phyloP scores from a whole-genome alignment of 1,284 basidiomycete species.

The Coniferiporia sulphurascens region DNA sequence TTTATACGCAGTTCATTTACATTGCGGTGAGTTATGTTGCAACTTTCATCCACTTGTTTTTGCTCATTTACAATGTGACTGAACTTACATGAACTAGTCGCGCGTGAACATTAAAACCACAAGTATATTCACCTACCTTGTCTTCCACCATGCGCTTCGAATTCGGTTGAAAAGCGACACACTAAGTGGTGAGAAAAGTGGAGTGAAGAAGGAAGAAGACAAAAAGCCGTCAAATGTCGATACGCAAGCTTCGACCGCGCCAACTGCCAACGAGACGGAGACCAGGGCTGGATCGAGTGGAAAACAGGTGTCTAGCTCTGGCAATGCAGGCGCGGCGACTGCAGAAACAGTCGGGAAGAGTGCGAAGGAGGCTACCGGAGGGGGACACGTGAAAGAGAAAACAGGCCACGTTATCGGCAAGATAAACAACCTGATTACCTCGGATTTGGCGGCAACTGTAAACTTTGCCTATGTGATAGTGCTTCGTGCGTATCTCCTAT shows the following conservation, averaged over 20 bases:
- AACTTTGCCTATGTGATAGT: constrained; percentile 18
- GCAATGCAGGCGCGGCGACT: not conserved
- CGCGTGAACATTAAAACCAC: constrained; percentile 22
- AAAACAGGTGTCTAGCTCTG: not conserved
- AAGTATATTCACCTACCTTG: constrained; percentile 36
- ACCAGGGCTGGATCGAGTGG: not conserved
- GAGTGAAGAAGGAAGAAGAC: not conserved
- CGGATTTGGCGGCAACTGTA: constrained; percentile 22
- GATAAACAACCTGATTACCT: constrained; percentile 31
- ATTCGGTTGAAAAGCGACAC: constrained; percentile 30
- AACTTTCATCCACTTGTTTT: not conserved
- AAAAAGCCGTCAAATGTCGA: not conserved
- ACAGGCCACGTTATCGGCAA: constrained; percentile 28
- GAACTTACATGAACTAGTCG: not conserved
- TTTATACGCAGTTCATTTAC: constrained; percentile 11
- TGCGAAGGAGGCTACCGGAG: not conserved
- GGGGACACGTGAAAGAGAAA: constrained; percentile 25
- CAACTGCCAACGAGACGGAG: constrained; percentile 6
- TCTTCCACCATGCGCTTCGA: constrained; percentile 40
- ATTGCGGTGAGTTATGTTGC: not conserved
- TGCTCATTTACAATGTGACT: not conserved
- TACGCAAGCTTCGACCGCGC: not conserved
- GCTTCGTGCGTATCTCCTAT: not conserved
- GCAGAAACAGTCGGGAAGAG: not conserved
- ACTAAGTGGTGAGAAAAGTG: not conserved